Base-by-base conservation (phyloP, 495 filamentous ascomycete genomes). In the Lophiotrema nucula region DNA sequence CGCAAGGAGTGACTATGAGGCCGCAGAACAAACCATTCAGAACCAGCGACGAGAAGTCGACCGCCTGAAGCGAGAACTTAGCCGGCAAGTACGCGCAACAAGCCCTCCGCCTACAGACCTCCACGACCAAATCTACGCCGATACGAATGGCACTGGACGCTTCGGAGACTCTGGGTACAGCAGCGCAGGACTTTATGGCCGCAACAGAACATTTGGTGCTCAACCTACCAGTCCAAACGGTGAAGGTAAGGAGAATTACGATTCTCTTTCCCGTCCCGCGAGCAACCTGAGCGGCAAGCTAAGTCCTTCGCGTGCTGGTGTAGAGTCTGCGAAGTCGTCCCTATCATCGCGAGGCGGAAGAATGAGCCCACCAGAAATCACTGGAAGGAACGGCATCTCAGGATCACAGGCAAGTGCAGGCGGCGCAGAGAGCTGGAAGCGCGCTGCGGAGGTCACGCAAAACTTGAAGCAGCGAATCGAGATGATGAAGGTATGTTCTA, bases 361-460 rank as follows among this genome's bases (percentile, higher is more conserved):
- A 1, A 62, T 47, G 47, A 64, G 58, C 41, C 52, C 51, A 33
- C 37, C 52, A 31, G 49, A 48, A 47, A 73, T 60, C 22, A 35
- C 31, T n/a, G 71, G 72, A n/a, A 52, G 72, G 39, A 56, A 18
- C 52, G 37, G 57, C 27, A 63, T 73, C 13, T 67, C 56, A 13
- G 69, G 39, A 18, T 33, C 26, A 2, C 21, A 47, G 24, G 38
- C 10, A 26, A 42, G n/a, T 42, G 67, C 67, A 8, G 81, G 84
- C 41, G 86, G 84, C 12, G 87, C 90, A 42, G 93, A 97, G 74
- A 97, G 90, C 69, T 99, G 93, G 91, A 95, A 92, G 77, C 77
- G 95, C 64, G 95, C 95, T 25, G 93, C 93, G n/a, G 95, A 99
- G 76, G 95, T 99, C 11, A 99, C 95, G 37, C 97, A 88, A 71